Evolutionary conservation across 1,284 basidiomycete species (phyloP), one percentile per base, ranked within the genome.

Genomic region (Salmacisia buchloeana): DNA sequence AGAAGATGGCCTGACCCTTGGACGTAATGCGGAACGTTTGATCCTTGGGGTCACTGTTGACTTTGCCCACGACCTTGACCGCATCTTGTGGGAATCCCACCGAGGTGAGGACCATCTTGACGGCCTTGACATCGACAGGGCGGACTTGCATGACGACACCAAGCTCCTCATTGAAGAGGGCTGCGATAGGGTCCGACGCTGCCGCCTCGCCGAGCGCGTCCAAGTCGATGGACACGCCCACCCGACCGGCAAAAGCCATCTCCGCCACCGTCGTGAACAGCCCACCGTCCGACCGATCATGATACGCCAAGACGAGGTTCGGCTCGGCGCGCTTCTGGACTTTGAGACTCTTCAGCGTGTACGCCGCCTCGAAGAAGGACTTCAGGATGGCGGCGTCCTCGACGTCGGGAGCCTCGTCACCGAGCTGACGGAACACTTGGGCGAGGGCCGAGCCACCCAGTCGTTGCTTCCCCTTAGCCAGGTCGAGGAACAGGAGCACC

Each of bases 231-330:
- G 87, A 83, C 33, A 87, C 85, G 34, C 96, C 96, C 10, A 87
- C 85, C 60, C 89, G 86, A 27, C 92, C 94, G 5, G 94, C 93
- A 75, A 98, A 97, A 49, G 87, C 86, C 96, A 98, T 98, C 82
- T 98, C 96, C n/a, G 84, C 88, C 34, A 97, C 79, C 3, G 94
- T 90, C 0, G 91, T 89, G 80, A 98, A 89, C 36, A 99, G 82
- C 52, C 94, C 96, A 62, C 96, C 96, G 75, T 99, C 96, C 0
- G 94, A 97, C 23, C 94, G 88, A 81, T 99, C 96, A 80, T 98
- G 96, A 80, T 98, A 98, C 0, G 96, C 94, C 41, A 97, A 83
- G 0, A 98, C 87, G 27, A 90, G 79, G 1, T 83, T 85, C 4
- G 86, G 85, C 57, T 86, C 81, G 3, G 82, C 82, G 52, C 73